Conservation (phyloP, 2,329 filamentous ascomycete genomes). For the Thelonectria discophora region DNA sequence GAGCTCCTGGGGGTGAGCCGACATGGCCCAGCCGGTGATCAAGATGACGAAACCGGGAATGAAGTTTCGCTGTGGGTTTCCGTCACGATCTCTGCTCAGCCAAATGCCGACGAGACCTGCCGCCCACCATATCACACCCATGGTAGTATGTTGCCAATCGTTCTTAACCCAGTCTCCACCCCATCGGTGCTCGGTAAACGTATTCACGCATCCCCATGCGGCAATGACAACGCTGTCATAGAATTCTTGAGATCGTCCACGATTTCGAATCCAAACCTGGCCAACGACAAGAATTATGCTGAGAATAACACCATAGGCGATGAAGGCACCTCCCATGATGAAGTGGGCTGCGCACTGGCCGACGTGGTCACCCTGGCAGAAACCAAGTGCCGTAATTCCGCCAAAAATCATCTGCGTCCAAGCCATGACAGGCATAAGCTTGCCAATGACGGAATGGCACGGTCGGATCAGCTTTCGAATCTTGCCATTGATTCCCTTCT, state of each 20-base stretch:
- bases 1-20: conserved; percentile 84
- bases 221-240: conserved; percentile 93
- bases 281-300: conserved; percentile 88
- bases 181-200: conserved; percentile 97
- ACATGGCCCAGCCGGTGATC: conserved; percentile 96
- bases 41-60: conserved; percentile 91
- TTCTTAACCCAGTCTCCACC: conserved; percentile 88
- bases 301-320: conserved; percentile 89
- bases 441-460: conserved; percentile 83
- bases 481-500: conserved; percentile 81
- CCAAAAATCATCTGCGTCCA: conserved; percentile 98
- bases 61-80: conserved; percentile 89
- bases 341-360: conserved; percentile 96
- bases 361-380: conserved; percentile 89
- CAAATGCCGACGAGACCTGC: conserved; percentile 91
- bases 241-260: conserved; percentile 92
- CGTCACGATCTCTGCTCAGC: conserved; percentile 85
- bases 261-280: conserved; percentile 83
- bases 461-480: conserved; percentile 77
- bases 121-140: conserved; percentile 99
- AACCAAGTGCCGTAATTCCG: conserved; percentile 89
- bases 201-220: conserved; percentile 96
- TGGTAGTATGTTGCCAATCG: conserved; percentile 97
- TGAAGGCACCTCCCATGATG: conserved; percentile 98
- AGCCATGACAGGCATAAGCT: conserved; percentile 82